A percentile compares a stretch with the other conserved stretches of the same genome.
Evolutionary conservation across 805 yeast species (phyloP).

Genomic region (Suhomyces prunicola): DNA sequence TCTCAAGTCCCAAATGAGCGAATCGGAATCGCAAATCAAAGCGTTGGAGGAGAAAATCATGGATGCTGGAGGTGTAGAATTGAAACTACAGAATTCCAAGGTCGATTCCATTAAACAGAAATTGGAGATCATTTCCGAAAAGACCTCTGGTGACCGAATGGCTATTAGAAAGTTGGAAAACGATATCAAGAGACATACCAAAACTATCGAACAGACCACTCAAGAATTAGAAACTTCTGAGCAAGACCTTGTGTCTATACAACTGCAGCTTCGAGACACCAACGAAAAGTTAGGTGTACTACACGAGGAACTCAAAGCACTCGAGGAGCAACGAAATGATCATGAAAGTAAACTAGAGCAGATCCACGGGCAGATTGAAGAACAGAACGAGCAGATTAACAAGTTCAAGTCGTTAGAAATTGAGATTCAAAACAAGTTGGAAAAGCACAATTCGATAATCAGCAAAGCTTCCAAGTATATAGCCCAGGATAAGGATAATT

Average conservation of each 20-base stretch:
- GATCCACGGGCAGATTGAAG: slow-evolving; percentile 22
- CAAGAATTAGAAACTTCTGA: slow-evolving; percentile 39
- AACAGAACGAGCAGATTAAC: slow-evolving; percentile 48
- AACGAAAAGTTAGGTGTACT: slow-evolving; percentile 33
- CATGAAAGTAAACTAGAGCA: slow-evolving; percentile 39
- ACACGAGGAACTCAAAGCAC: slow-evolving; percentile 23
- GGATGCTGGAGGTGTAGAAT: slow-evolving; percentile 87
- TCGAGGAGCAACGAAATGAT: slow-evolving; percentile 40
- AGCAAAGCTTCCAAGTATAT: slow-evolving; percentile 39
- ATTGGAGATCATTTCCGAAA: slow-evolving; percentile 56
- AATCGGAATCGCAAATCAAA: slow-evolving; percentile 54
- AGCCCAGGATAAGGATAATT: slow-evolving; percentile 34
- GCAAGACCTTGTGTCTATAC: slow-evolving; percentile 20
- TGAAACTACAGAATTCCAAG: slow-evolving; percentile 74
- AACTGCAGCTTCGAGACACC: slow-evolving; percentile 16
- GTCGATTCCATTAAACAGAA: slow-evolving; percentile 73
- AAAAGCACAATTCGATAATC: slow-evolving; percentile 46
- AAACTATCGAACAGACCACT: slow-evolving; percentile 44
- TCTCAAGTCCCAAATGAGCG: slow-evolving; percentile 53
- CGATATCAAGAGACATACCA: slow-evolving; percentile 55
- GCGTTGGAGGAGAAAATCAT: slow-evolving; percentile 71
- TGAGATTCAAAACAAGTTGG: slow-evolving; percentile 62
- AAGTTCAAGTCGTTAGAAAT: slow-evolving; percentile 62
- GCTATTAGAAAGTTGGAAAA: slow-evolving; percentile 59
- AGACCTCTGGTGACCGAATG: slow-evolving; percentile 54